phyloP scores from a whole-genome alignment of 345 rosid genomes.

The Cochlearia excelsa region DNA sequence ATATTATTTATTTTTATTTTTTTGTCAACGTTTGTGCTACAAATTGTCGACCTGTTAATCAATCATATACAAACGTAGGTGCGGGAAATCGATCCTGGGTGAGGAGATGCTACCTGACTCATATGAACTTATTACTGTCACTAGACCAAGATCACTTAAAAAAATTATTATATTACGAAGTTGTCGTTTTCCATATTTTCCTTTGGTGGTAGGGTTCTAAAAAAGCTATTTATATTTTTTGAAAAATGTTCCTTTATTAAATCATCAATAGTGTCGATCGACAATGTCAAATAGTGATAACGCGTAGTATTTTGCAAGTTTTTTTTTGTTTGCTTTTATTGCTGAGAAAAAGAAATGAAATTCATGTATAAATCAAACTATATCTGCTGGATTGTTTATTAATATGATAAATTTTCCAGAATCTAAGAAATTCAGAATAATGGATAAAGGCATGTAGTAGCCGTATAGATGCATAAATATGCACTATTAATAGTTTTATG shows the following conservation, averaged over 20 bases:
- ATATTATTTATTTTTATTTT: too few species aligned
- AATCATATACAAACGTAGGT: too few species aligned
- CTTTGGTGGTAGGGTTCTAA: constrained; percentile 28
- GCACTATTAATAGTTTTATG: neutral
- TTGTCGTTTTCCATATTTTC: constrained; percentile 28
- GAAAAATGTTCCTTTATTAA: constrained; percentile 23
- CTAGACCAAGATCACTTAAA: too few species aligned
- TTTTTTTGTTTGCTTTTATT: constrained; percentile 8
- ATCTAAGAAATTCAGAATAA: constrained; percentile 8
- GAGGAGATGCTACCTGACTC: too few species aligned
- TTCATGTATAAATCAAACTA: neutral
- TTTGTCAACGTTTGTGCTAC: too few species aligned
- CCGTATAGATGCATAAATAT: constrained; percentile 16
- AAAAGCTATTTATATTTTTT: neutral
- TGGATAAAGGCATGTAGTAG: neutral
- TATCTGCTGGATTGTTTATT: constrained; percentile 10
- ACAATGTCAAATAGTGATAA: constrained; percentile 18
- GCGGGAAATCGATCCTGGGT: too few species aligned
- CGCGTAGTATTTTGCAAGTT: constrained; percentile 18
- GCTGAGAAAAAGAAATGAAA: neutral
- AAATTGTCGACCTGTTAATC: too few species aligned
- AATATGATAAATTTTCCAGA: neutral
- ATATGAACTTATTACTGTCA: too few species aligned
- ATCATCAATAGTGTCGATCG: constrained; percentile 30
- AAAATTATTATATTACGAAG: neutral